Evolutionary conservation across 108 stramenopile genomes (phyloP), one percentile per base, ranked within the genome.

Genomic region (Cyclotella kingstonii): DNA sequence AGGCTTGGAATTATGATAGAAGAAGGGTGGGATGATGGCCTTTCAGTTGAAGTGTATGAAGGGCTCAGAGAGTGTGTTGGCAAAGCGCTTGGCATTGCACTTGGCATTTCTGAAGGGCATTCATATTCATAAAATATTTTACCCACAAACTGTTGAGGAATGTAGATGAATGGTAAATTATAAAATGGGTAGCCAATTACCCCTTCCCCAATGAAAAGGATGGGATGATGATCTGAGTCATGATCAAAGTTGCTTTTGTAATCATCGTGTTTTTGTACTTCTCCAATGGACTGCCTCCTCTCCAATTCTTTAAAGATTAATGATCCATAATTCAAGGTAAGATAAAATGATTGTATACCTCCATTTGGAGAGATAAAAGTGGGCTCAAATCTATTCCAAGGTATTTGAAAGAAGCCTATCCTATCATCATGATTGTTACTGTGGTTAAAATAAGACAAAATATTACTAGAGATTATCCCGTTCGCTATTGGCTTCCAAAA

Each of bases 321-420:
- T 5, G 66, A 41, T 22, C 26, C 38, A 10, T 47, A 57, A 33
- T 55, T 12, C 6, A 68, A 49, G 12, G 66, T 58, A 8, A 68
- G n/a, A 51, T 68, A 68, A 58, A 68, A 68, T 22, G 66, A 68
- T n/a, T 45, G 46, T 9, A 68, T 44, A 5, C 66, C 56, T n/a
- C 66, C 66, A 23, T 68, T 40, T 2, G 66, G 49, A 23, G 47
- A 27, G 3, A 68, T 10, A 28, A 40, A 51, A 3, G 66, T 68
- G 27, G 56, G 56, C 9, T 39, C 26, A 38, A 57, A 68, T n/a
- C 56, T 18, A 7, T 57, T 57, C 28, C 34, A 68, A 6, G 66
- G 47, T 8, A 68, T 68, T 30, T 68, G 66, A 27, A 47, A 68
- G 30, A 46, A 46, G 30, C 34, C 11, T 18, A 3, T 21, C 11